Conservation (phyloP, 371 early-diverging fungal species). For the Catenaria anguillulae region DNA sequence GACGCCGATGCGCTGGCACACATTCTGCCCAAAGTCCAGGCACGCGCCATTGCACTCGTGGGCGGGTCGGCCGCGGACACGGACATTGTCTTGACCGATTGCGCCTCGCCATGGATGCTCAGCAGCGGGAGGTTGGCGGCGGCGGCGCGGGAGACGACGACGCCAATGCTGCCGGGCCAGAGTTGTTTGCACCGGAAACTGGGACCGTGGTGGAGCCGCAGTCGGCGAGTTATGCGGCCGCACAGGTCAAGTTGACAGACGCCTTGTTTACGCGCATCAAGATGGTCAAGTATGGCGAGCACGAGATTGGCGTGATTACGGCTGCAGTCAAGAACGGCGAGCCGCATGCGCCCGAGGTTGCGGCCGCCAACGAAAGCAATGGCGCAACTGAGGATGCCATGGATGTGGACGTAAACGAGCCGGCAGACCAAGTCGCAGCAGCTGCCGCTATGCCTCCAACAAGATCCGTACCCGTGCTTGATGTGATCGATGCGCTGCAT, state of each 20-base stretch:
- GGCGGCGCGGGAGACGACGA: no score
- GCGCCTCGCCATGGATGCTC: no score
- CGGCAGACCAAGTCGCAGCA: no score
- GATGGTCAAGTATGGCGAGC: neutral
- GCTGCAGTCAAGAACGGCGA: no score
- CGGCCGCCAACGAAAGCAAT: conserved; percentile 10
- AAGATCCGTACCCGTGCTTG: conserved; percentile 74
- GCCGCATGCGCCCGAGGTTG: no score
- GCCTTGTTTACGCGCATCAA: conserved; percentile 43
- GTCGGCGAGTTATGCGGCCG: conserved; percentile 70
- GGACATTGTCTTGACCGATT: conserved; percentile 43
- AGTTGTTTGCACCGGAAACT: conserved; percentile 19
- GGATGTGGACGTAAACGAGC: no score
- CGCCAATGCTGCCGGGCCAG: neutral
- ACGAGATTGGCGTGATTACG: conserved; percentile 8
- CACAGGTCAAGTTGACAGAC: conserved; percentile 63
- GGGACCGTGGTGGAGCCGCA: conserved; percentile 72
- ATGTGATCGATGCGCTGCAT: conserved; percentile 37
- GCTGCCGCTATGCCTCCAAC: no score
- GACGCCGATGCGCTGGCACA: conserved; percentile 75
- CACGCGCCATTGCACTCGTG: conserved; percentile 55
- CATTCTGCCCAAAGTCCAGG: conserved; percentile 66
- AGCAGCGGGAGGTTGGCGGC: no score
- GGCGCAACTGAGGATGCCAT: no score
- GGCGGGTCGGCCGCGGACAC: conserved; percentile 41